Evolutionary conservation across 2,329 filamentous ascomycete genomes (phyloP), one percentile per base, ranked within the genome.

Genomic region (Boeremia exigua): DNA sequence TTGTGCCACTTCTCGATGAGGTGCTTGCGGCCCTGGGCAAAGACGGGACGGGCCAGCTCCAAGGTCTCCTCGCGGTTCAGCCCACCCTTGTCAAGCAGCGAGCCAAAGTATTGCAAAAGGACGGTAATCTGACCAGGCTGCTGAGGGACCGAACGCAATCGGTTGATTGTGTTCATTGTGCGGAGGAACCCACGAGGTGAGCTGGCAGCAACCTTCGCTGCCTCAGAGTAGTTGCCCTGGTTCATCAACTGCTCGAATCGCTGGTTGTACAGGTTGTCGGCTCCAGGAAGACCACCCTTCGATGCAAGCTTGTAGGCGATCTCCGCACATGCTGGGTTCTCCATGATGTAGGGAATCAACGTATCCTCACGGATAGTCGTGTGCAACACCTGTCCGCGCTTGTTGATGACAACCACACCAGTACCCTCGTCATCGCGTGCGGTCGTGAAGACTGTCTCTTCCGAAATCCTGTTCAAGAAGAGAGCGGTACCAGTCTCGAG

Each of bases 381-480:
- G 54, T 93, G 92, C 59, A 99, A 84, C 42, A 98, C 93, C 79
- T 99, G 95, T 61, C 95, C 96, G 81, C 96, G 96, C 71, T 96
- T 89, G 81, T 99, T 99, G 75, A 99, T 94, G 67, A 92, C 92
- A 48, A 99, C 85, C 60, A 99, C 89, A 68, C 96, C 96, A 40
- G 89, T 86, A 15, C 92, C 96, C 19, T 92, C 88, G 50, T 85
- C 84, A 75, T 99, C 95, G 32, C 88, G 81, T 42, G 91, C 89
- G 17, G 93, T 97, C 25, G 94, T 96, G 81, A 99, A 99, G 75
- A 99, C 98, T 25, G 95, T 99, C 75, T 99, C 95, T 81, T 92
- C 96, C 30, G 95, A 99, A 71, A 99, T 99, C 68, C 96, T 90
- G 84, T 99, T 99, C 92, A 99, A 96, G 85, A 97, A 99, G 74